Conservation (phyloP, 2,329 filamentous ascomycete genomes). For the Tolypocladium paradoxum region DNA sequence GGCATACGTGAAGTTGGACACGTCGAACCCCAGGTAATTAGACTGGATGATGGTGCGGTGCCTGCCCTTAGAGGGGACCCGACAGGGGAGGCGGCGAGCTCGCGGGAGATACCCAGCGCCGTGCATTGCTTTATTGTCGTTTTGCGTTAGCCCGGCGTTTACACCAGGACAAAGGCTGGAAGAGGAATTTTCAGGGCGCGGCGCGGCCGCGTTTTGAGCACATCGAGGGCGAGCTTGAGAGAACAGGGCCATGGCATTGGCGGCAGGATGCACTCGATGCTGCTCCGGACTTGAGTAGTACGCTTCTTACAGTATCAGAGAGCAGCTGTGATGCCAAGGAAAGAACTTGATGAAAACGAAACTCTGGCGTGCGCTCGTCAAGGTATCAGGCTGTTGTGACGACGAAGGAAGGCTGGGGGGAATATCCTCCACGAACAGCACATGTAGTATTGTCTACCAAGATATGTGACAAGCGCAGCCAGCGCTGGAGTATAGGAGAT, state of each 20-base stretch:
- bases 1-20: conserved; percentile 43
- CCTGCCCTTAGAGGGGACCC: not conserved
- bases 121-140: conserved; percentile 9
- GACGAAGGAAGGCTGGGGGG: too few relatives aligned
- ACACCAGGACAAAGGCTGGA: conserved; percentile 1
- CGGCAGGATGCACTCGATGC: not conserved
- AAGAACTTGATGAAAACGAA: not conserved
- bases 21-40: conserved; percentile 30
- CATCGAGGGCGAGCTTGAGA: not conserved
- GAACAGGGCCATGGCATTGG: not conserved
- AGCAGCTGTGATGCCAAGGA: not conserved
- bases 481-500: too few relatives aligned
- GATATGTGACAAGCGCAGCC: too few relatives aligned
- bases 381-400: too few relatives aligned
- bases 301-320: not conserved
- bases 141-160: conserved; percentile 11
- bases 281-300: not conserved
- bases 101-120: conserved; percentile 20
- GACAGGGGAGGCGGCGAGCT: conserved; percentile 1
- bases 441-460: too few relatives aligned
- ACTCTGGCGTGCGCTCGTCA: not conserved
- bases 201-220: not conserved
- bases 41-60: not conserved
- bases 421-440: too few relatives aligned
- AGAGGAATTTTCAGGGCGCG: not conserved